Evolutionary conservation across 225 moss, liverwort and hornwort genomes (phyloP).

Genomic region (Thuidium tamariscinum): DNA sequence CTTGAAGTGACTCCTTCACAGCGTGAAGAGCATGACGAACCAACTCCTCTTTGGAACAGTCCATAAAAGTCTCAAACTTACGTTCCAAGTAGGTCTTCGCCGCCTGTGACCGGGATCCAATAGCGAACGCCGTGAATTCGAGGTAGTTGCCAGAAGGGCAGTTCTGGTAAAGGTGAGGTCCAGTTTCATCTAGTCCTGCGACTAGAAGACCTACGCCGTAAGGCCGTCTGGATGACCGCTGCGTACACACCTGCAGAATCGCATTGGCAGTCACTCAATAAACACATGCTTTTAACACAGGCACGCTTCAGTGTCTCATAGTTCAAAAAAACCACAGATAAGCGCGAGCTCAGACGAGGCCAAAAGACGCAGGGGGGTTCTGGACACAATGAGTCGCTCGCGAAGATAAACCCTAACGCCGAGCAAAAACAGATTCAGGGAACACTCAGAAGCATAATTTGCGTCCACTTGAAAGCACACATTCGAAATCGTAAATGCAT

Average conservation of each 20-base stretch:
- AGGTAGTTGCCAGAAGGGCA: conserved; percentile 91
- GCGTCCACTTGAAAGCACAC: not conserved
- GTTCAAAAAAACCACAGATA: not conserved
- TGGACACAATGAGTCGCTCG: not conserved
- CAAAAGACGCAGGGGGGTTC: not conserved
- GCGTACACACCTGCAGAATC: conserved; percentile 71
- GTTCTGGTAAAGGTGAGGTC: conserved; percentile 89
- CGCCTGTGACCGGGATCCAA: conserved; percentile 91
- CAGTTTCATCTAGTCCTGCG: conserved; percentile 87
- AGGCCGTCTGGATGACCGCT: conserved; percentile 91
- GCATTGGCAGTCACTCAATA: not conserved
- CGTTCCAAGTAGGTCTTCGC: conserved; percentile 94
- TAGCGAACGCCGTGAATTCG: conserved; percentile 86
- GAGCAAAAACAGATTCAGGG: not conserved
- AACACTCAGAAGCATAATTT: not conserved
- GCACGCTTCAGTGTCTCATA: not conserved
- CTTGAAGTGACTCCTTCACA: conserved; percentile 92
- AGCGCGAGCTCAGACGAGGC: not conserved
- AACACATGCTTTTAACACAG: not conserved
- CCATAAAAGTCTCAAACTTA: conserved; percentile 65
- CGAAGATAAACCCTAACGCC: not conserved
- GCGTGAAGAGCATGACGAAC: conserved; percentile 75
- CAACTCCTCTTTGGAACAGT: conserved; percentile 73
- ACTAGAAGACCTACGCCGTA: conserved; percentile 90
- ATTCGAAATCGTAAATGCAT: not conserved